phyloP scores from a whole-genome alignment of 116 monocot species.

The Papilionanthe hybrid region DNA sequence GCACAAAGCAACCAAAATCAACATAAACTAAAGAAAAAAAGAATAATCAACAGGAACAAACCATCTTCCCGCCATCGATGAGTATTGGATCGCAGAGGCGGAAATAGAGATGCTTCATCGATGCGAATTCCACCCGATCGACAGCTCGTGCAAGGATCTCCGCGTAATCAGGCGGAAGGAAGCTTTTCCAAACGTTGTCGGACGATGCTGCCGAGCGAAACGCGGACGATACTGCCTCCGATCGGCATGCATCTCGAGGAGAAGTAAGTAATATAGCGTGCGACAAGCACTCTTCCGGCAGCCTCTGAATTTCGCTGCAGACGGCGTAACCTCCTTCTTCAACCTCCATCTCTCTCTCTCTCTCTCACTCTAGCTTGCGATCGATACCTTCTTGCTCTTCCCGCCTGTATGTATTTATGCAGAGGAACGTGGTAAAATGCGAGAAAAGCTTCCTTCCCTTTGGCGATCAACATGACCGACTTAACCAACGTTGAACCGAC shows the following conservation, averaged over 20 bases:
- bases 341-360: not conserved
- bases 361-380: no score
- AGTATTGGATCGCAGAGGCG: slow-evolving; percentile 39
- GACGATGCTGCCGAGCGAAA: slow-evolving; percentile 40
- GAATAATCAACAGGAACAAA: not conserved
- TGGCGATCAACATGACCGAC: not conserved
- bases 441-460: not conserved
- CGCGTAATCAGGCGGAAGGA: slow-evolving; percentile 33
- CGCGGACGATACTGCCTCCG: slow-evolving; percentile 21
- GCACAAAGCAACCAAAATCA: not conserved
- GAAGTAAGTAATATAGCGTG: slow-evolving; percentile 37
- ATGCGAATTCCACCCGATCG: slow-evolving; percentile 13
- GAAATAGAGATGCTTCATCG: slow-evolving; percentile 31
- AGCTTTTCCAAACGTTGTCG: slow-evolving; percentile 41
- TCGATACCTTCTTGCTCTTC: not conserved
- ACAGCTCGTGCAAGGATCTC: slow-evolving; percentile 26
- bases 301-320: not conserved
- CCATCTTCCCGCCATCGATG: slow-evolving; percentile 36
- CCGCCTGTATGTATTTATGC: not conserved
- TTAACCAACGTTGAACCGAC: not conserved
- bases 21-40: not conserved
- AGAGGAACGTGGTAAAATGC: not conserved
- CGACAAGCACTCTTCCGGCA: slow-evolving; percentile 48
- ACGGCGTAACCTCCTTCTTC: not conserved
- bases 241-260: slow-evolving; percentile 31